Conservation (phyloP, 148 eudicot species). For the Mesembryanthemum crystallinum region DNA sequence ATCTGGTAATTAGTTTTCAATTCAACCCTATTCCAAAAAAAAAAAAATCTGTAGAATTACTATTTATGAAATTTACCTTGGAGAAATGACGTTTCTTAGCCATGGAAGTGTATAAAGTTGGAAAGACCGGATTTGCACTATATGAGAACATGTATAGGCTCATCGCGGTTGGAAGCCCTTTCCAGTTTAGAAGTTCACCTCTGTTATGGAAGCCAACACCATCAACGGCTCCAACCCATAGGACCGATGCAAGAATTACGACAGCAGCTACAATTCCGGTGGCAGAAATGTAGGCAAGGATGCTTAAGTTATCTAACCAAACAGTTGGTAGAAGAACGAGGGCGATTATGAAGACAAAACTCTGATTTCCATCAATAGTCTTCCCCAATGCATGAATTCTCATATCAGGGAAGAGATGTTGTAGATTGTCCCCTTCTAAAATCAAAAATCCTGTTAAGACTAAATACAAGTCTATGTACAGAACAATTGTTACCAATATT, state of each 20-base stretch:
- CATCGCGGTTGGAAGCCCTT: slow-evolving; percentile 43
- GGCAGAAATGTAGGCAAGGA: slow-evolving; percentile 40
- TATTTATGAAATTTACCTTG: slow-evolving; percentile 16
- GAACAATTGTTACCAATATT: slow-evolving; percentile 31
- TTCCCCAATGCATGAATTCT: slow-evolving; percentile 12
- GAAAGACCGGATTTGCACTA: slow-evolving; percentile 52
- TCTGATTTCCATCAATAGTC: slow-evolving; percentile 27
- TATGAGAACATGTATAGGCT: slow-evolving; percentile 50
- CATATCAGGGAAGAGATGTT: slow-evolving; percentile 34
- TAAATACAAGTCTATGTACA: slow-evolving; percentile 41
- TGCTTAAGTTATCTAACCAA: slow-evolving; percentile 40
- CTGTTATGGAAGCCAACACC: slow-evolving; percentile 45
- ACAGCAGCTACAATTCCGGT: slow-evolving; percentile 39
- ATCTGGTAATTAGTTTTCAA: no score
- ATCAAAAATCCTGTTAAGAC: slow-evolving; percentile 44
- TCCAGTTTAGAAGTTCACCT: slow-evolving; percentile 35
- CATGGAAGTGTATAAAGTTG: slow-evolving; percentile 48
- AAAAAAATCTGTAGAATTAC: no score
- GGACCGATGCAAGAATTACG: slow-evolving; percentile 26
- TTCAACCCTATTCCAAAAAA: no score
- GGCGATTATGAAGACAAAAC: slow-evolving; percentile 38
- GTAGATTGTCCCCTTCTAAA: slow-evolving; percentile 53
- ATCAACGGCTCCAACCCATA: slow-evolving; percentile 40
- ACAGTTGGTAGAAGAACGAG: slow-evolving; percentile 40
- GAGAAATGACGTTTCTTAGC: slow-evolving; percentile 36